These are phyloP conservation scores for Diaporthe sp. DNA, from an alignment of 2,329 filamentous ascomycete genomes.

Conservation along the genomic window DNA sequence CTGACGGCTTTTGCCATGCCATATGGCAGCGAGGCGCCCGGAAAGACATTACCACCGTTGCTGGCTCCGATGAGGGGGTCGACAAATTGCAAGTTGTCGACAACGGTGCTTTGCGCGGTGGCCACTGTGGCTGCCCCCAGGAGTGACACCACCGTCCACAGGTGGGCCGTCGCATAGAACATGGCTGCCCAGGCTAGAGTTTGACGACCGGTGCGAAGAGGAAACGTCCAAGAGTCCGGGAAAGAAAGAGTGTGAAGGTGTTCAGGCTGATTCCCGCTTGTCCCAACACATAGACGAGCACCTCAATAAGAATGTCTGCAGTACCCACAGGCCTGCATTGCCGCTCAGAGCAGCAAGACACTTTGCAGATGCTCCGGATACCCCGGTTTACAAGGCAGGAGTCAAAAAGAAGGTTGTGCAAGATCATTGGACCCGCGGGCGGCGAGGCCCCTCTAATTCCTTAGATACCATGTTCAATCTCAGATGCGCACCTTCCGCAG, in stretches of 20 bases:
- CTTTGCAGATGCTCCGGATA: background rate
- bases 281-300: background rate
- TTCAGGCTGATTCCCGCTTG: too few relatives aligned
- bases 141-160: background rate
- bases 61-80: constrained; percentile 59
- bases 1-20: constrained; percentile 71
- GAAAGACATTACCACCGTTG: constrained; percentile 60
- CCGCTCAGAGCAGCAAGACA: background rate
- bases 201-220: background rate
- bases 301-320: background rate
- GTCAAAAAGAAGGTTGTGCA: background rate
- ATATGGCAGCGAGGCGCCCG: constrained; percentile 59
- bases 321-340: background rate
- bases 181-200: background rate
- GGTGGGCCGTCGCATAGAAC: background rate
- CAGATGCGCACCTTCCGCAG: background rate
- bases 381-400: background rate
- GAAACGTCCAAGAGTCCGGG: background rate
- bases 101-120: constrained; percentile 21
- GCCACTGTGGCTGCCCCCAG: constrained; percentile 4
- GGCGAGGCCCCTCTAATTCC: background rate
- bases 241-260: background rate
- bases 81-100: constrained; percentile 43
- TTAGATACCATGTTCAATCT: background rate
- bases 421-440: background rate